Conservation (phyloP, 1,284 basidiomycete genomes). For the Ceratobasidium theobromae region DNA sequence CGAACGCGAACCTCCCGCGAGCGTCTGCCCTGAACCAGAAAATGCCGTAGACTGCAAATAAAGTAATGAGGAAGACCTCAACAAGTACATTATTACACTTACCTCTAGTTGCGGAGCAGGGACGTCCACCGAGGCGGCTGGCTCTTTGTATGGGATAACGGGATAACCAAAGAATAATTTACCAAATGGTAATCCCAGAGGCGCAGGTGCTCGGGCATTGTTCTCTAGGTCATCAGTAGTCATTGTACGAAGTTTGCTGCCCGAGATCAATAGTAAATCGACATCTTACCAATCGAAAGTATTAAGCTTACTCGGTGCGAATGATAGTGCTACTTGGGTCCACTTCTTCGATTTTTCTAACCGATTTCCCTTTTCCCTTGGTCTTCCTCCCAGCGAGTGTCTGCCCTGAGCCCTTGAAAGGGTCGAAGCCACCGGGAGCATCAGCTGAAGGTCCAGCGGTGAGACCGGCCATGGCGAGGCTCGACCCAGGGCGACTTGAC, state of each 20-base stretch:
- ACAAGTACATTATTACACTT: background rate
- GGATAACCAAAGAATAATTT: conserved; percentile 94
- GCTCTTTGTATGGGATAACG: conserved; percentile 66
- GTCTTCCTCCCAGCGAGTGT: conserved; percentile 85
- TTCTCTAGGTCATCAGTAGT: conserved; percentile 79
- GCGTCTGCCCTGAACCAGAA: conserved; percentile 23
- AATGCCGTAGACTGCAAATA: background rate
- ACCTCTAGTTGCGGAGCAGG: background rate
- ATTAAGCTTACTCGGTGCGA: conserved; percentile 73
- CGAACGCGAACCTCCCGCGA: conserved; percentile 1
- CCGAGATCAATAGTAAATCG: conserved; percentile 2
- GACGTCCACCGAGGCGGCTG: conserved; percentile 42
- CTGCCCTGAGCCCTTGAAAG: conserved; percentile 91
- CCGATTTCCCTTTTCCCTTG: conserved; percentile 86
- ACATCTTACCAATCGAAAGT: conserved; percentile 8
- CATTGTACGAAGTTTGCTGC: conserved; percentile 80
- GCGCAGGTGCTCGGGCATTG: conserved; percentile 82
- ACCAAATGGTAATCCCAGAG: conserved; percentile 87
- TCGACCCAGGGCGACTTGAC: conserved; percentile 77
- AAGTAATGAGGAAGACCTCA: background rate
- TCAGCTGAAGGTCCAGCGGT: conserved; percentile 57
- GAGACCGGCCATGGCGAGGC: conserved; percentile 46
- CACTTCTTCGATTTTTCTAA: conserved; percentile 77
- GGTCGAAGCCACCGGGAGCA: conserved; percentile 65
- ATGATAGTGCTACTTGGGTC: conserved; percentile 84